Percentiles rank a stretch among this genome's conserved stretches.
Conservation (phyloP, 1,284 basidiomycete species). For the Cutaneotrichosporon daszewskae region DNA sequence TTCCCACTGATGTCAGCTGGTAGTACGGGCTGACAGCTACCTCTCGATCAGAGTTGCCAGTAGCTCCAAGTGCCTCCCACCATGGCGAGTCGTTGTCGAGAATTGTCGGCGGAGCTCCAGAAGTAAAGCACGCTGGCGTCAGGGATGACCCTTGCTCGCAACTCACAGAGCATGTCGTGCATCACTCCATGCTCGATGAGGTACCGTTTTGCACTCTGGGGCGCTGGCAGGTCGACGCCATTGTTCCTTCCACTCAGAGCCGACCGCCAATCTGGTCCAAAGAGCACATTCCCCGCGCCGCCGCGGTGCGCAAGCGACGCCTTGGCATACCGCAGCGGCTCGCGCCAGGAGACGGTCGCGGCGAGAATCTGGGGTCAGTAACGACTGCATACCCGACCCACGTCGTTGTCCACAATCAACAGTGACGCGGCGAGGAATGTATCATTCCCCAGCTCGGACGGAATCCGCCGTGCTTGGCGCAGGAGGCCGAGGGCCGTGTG, state of each 20-base stretch:
- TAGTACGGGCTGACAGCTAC: conserved; percentile 3
- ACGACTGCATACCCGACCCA: conserved; percentile 6
- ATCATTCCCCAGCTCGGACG: conserved; percentile 26
- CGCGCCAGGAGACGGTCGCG: conserved; percentile 29
- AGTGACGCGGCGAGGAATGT: conserved; percentile 28
- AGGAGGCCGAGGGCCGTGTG: conserved; percentile 23
- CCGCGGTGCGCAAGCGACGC: conserved; percentile 26
- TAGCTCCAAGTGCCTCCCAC: conserved; percentile 26
- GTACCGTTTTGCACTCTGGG: conserved; percentile 16
- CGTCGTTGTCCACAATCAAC: conserved; percentile 29
- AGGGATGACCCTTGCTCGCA: background rate
- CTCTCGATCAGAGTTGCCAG: conserved; percentile 15
- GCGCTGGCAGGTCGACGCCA: conserved; percentile 1
- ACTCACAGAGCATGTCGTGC: conserved; percentile 28
- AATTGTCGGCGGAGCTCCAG: conserved; percentile 19
- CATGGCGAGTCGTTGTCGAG: conserved; percentile 23
- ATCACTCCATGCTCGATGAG: conserved; percentile 30
- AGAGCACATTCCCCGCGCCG: conserved; percentile 27
- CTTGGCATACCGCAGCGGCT: conserved; percentile 26
- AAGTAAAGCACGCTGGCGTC: conserved; percentile 18
- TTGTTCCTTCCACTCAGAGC: conserved; percentile 5
- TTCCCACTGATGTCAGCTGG: conserved; percentile 21
- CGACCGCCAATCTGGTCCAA: conserved; percentile 16
- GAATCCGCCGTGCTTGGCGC: conserved; percentile 21
- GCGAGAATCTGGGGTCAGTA: conserved; percentile 25